Evolutionary conservation across 108 stramenopile genomes (phyloP).

Genomic region (Skeletonema potamos): DNA sequence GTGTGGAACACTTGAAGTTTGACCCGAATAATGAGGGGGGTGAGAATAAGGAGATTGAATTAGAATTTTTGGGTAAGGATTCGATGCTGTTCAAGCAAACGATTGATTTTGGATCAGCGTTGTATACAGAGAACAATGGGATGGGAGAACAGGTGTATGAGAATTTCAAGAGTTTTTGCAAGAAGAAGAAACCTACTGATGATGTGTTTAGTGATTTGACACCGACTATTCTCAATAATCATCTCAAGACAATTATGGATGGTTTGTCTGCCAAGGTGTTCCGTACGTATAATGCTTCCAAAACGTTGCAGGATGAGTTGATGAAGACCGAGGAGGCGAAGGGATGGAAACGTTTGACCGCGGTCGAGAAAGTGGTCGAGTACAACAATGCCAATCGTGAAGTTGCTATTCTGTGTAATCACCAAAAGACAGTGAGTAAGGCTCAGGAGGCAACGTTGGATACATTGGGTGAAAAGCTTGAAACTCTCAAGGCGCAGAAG

Average conservation of each 20-base stretch:
- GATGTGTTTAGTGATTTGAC: constrained; percentile 97
- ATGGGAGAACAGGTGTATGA: constrained; percentile 92
- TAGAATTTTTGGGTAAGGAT: constrained; percentile 99
- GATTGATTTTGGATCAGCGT: constrained; percentile 90
- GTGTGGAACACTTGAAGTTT: constrained; percentile 98
- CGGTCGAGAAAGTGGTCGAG: constrained; percentile 92
- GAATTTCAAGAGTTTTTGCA: constrained; percentile 90
- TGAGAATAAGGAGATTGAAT: constrained; percentile 89
- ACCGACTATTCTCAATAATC: constrained; percentile 89
- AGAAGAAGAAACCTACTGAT: constrained; percentile 84
- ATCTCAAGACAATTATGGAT: constrained; percentile 96
- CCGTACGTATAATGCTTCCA: constrained; percentile 99
- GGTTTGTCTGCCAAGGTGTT: constrained; percentile 99
- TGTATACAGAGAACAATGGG: constrained; percentile 81
- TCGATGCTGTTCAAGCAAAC: constrained; percentile 99
- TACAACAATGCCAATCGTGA: constrained; percentile 99
- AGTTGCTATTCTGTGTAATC: constrained; percentile 99
- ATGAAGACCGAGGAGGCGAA: constrained; percentile 68
- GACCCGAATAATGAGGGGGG: constrained; percentile 79
- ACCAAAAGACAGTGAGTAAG: constrained; percentile 97
- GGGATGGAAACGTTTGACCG: constrained; percentile 73
- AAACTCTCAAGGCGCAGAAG: constrained; percentile 86
- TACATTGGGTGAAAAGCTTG: constrained; percentile 71
- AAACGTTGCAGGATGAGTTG: constrained; percentile 96
- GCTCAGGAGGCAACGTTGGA: constrained; percentile 89